Evolutionary conservation across 2,329 filamentous ascomycete genomes (phyloP).

Genomic region (Aspergillus tanneri): DNA sequence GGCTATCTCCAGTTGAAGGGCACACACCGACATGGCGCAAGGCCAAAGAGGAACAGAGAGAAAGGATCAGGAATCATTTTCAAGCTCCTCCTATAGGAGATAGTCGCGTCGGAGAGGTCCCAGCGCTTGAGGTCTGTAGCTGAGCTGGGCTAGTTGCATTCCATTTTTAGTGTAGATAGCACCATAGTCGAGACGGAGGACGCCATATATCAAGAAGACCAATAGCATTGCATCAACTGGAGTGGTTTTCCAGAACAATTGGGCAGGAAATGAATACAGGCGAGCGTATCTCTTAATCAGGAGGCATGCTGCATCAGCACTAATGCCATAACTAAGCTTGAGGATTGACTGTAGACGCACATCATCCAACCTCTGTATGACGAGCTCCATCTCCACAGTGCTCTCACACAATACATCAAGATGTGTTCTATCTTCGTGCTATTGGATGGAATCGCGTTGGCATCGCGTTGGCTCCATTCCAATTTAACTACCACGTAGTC

Average conservation of each 20-base stretch:
- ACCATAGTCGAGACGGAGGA: background rate
- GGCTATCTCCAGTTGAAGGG: slow-evolving; percentile 28
- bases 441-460: no score
- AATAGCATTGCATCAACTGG: background rate
- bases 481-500: no score
- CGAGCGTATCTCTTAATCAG: background rate
- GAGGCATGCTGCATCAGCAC: background rate
- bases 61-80: slow-evolving; percentile 22
- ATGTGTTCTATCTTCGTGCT: no score
- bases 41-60: slow-evolving; percentile 26
- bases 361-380: slow-evolving; percentile 13
- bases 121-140: slow-evolving; percentile 9
- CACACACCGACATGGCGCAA: slow-evolving; percentile 33
- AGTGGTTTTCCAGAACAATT: background rate
- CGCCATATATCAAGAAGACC: background rate
- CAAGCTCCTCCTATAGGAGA: slow-evolving; percentile 3
- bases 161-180: background rate
- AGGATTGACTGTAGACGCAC: slow-evolving; percentile 4
- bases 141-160: background rate
- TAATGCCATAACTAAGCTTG: background rate
- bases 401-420: background rate
- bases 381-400: slow-evolving; percentile 9
- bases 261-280: background rate
- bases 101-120: slow-evolving; percentile 15
- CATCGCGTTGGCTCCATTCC: no score